These are phyloP conservation scores for Cytospora leucostoma DNA, from an alignment of 2,329 filamentous ascomycete genomes.

Conservation along the genomic window DNA sequence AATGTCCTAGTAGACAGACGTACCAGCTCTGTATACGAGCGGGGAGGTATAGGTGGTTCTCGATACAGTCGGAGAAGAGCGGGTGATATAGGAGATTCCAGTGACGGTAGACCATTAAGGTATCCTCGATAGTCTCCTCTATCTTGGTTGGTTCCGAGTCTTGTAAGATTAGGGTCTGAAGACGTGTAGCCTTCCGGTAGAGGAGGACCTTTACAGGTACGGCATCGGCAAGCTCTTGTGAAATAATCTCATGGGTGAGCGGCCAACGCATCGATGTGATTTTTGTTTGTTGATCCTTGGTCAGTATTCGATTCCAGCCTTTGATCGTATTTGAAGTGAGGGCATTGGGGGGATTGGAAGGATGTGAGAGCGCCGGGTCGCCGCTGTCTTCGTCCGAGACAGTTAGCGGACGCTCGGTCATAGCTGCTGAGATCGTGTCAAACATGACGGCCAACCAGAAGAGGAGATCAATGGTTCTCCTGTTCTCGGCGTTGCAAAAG, in stretches of 20 bases:
- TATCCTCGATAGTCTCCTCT: conserved; percentile 51
- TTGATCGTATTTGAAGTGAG: neutral
- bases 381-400: conserved; percentile 44
- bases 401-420: conserved; percentile 44
- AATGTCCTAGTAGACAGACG: conserved; percentile 57
- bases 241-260: conserved; percentile 54
- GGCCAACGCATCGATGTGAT: conserved; percentile 47
- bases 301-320: conserved; percentile 23
- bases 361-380: conserved; percentile 6
- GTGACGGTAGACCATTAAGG: conserved; percentile 53
- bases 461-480: conserved; percentile 52
- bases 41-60: conserved; percentile 51
- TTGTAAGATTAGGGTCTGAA: conserved; percentile 44
- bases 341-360: neutral
- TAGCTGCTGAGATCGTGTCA: conserved; percentile 38
- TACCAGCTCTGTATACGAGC: conserved; percentile 61
- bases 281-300: conserved; percentile 25
- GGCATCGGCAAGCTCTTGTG: conserved; percentile 51
- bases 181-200: conserved; percentile 56
- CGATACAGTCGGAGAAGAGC: conserved; percentile 54
- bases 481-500: conserved; percentile 32
- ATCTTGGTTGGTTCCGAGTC: conserved; percentile 34
- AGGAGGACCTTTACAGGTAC: conserved; percentile 61
- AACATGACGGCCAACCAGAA: conserved; percentile 51
- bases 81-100: conserved; percentile 55